A percentile compares a stretch with the other conserved stretches of the same genome.
These are phyloP conservation scores for Aspergillus conjunctus DNA, from an alignment of 495 filamentous ascomycete genomes.

Conservation along the genomic window DNA sequence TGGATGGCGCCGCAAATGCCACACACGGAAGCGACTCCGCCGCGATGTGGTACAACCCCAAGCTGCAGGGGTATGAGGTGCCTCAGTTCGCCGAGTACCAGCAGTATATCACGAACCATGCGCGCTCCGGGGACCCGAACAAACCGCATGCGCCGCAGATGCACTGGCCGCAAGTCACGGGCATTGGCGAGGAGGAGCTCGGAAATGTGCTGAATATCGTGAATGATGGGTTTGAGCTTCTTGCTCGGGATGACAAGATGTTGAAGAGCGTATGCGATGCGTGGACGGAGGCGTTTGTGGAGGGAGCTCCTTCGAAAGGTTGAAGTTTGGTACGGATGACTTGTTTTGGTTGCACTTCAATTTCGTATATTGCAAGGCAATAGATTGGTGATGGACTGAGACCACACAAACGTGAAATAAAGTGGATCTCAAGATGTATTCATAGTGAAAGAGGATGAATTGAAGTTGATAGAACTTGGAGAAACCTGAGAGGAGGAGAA, in stretches of 20 bases:
- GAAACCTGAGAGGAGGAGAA: no score
- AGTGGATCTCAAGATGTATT: background rate
- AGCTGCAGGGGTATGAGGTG: background rate
- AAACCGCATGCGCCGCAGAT: background rate
- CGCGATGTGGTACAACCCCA: constrained; percentile 4
- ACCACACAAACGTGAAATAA: background rate
- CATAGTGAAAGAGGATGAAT: background rate
- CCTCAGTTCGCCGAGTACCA: constrained; percentile 7
- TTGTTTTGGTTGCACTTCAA: no score
- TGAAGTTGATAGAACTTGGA: no score
- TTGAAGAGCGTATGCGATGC: constrained; percentile 1
- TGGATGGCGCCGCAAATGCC: constrained; percentile 8
- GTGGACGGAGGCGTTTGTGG: constrained; percentile 2
- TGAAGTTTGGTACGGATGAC: background rate
- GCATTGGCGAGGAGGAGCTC: background rate
- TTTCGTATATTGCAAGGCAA: no score
- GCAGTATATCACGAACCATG: constrained; percentile 8
- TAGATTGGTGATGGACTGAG: no score
- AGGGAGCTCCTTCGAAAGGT: background rate
- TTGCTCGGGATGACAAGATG: constrained; percentile 1
- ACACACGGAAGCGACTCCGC: constrained; percentile 4
- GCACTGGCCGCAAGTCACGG: background rate
- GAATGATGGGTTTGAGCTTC: background rate
- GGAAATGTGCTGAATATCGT: constrained; percentile 7
- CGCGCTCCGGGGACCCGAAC: constrained; percentile 9